phyloP scores from a whole-genome alignment of 1,284 basidiomycete species.

The Trichosporon coremiiforme region DNA sequence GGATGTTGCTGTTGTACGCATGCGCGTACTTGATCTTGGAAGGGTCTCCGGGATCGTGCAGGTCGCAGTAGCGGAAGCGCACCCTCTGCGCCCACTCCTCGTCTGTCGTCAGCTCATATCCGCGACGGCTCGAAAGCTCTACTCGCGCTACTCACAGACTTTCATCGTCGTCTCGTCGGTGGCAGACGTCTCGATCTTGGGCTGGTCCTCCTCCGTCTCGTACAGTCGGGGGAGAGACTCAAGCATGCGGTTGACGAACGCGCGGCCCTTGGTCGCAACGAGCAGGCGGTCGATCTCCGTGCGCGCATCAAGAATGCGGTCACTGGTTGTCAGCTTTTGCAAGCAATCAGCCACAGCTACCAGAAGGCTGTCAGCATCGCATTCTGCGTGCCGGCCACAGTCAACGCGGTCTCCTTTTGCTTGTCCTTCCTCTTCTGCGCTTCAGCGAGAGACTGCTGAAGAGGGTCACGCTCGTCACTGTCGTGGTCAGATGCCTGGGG shows the following conservation, averaged over 20 bases:
- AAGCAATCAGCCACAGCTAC: conserved; percentile 40
- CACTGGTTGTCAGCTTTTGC: conserved; percentile 66
- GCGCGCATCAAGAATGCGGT: conserved; percentile 74
- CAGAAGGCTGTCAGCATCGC: conserved; percentile 53
- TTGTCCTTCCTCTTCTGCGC: conserved; percentile 49
- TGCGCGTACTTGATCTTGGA: conserved; percentile 31
- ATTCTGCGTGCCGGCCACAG: conserved; percentile 36
- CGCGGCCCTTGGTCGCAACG: conserved; percentile 78
- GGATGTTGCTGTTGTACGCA: conserved; percentile 33
- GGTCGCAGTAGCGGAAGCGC: conserved; percentile 84
- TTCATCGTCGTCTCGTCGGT: conserved; percentile 69
- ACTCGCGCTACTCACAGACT: conserved; percentile 62
- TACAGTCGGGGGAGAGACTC: conserved; percentile 71
- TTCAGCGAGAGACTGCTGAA: background rate
- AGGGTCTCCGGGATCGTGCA: conserved; percentile 28
- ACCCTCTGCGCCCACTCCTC: conserved; percentile 75
- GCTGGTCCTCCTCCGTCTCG: background rate
- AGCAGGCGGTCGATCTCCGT: conserved; percentile 80
- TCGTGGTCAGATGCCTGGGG: conserved; percentile 7
- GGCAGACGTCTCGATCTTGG: conserved; percentile 20
- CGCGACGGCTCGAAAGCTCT: no score
- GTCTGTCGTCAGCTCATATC: conserved; percentile 54
- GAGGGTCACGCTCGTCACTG: background rate
- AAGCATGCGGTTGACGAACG: conserved; percentile 75
- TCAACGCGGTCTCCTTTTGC: background rate